Evolutionary conservation across 2,329 filamentous ascomycete species (phyloP).

Genomic region (Colletotrichum agaves): DNA sequence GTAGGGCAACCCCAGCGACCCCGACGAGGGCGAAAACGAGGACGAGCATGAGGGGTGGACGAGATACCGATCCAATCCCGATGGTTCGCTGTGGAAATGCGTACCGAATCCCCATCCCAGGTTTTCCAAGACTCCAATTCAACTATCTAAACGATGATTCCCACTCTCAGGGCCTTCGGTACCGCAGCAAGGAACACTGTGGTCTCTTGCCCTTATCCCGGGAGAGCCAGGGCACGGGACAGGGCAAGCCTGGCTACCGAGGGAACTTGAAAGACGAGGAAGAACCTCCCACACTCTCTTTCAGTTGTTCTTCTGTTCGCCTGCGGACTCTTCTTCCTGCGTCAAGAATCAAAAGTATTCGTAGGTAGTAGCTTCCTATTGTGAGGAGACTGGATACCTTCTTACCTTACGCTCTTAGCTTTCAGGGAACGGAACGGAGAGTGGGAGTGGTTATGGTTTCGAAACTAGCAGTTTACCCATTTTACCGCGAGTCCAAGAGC

Average conservation of each 20-base stretch:
- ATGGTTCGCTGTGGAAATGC: background rate
- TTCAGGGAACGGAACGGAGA: constrained; percentile 3
- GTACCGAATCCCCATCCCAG: background rate
- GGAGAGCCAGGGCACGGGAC: background rate
- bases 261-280: background rate
- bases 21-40: constrained; percentile 3
- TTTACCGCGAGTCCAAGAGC: background rate
- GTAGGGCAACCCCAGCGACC: constrained; percentile 12
- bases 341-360: too few species aligned
- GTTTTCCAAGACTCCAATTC: background rate
- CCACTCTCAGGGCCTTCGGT: background rate
- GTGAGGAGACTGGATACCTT: too few species aligned
- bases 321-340: too few species aligned
- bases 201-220: background rate
- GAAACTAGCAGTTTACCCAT: constrained; percentile 17
- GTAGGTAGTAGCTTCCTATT: too few species aligned
- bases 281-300: background rate
- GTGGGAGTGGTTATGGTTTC: constrained; percentile 30
- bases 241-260: background rate
- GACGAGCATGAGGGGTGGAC: constrained; percentile 9
- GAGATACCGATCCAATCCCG: constrained; percentile 11
- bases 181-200: background rate
- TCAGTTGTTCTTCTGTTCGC: too few species aligned
- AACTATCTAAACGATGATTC: background rate
- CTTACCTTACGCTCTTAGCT: too few species aligned